These are phyloP conservation scores for Phytopythium mirpurense DNA, from an alignment of 352 stramenopile species.

Conservation along the genomic window DNA sequence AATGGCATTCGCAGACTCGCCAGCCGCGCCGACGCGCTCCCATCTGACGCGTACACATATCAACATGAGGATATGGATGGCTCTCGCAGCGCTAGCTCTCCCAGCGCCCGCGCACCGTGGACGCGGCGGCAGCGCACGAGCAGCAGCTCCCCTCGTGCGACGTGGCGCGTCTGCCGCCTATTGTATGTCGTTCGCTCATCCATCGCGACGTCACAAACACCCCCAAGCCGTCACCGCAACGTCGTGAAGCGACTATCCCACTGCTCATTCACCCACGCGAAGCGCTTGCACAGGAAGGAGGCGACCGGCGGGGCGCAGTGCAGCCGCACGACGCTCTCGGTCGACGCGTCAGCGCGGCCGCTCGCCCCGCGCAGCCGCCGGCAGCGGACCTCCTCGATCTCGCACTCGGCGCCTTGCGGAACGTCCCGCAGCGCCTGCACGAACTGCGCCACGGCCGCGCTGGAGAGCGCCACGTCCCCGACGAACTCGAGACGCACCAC, in stretches of 20 bases:
- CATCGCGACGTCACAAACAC: neutral
- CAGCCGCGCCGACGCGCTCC: neutral
- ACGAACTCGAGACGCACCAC: constrained; percentile 49
- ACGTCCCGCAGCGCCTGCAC: constrained; percentile 44
- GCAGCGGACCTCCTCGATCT: constrained; percentile 37
- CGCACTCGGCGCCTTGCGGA: constrained; percentile 38
- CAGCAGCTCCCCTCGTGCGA: constrained; percentile 49
- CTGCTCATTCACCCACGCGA: constrained; percentile 32
- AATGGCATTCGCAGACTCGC: constrained; percentile 3
- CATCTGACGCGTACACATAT: neutral
- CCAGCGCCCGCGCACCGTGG: neutral
- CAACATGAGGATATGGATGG: neutral
- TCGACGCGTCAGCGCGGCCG: neutral
- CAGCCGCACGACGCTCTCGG: constrained; percentile 19
- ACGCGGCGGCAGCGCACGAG: constrained; percentile 39
- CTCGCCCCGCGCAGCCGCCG: neutral
- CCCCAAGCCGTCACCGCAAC: too few relatives aligned
- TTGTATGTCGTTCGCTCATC: neutral
- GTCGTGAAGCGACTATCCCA: too few relatives aligned
- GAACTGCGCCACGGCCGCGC: constrained; percentile 29
- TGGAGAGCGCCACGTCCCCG: constrained; percentile 21
- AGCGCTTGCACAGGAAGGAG: constrained; percentile 57
- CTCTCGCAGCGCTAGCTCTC: neutral
- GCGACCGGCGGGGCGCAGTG: constrained; percentile 42
- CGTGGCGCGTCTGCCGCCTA: constrained; percentile 30